Conservation (phyloP, 2,329 filamentous ascomycete genomes). For the Nemania diffusa region DNA sequence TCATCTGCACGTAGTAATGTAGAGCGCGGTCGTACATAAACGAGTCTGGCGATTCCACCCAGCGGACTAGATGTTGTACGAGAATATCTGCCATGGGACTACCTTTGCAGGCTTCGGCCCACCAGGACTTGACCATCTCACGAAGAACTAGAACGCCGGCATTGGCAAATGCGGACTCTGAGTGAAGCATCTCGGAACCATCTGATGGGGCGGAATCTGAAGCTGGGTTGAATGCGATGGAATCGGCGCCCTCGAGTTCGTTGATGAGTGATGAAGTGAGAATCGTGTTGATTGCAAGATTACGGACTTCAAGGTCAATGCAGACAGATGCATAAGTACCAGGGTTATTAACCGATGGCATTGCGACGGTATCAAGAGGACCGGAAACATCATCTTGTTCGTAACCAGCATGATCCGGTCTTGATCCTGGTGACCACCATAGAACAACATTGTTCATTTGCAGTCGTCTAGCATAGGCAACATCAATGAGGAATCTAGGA, state of each 20-base stretch:
- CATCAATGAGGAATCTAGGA: constrained; percentile 92
- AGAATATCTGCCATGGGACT: constrained; percentile 97
- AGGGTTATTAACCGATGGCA: constrained; percentile 93
- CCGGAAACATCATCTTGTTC: constrained; percentile 91
- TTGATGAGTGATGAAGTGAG: constrained; percentile 96
- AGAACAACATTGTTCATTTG: constrained; percentile 93
- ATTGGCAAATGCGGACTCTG: constrained; percentile 92
- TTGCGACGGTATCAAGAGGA: constrained; percentile 84
- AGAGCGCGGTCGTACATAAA: constrained; percentile 95
- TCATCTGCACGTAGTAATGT: constrained; percentile 98
- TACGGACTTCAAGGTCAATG: constrained; percentile 92
- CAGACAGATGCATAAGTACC: constrained; percentile 96
- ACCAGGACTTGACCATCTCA: constrained; percentile 99
- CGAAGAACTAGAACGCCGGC: constrained; percentile 89
- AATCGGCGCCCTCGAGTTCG: constrained; percentile 90
- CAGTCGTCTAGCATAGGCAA: constrained; percentile 90
- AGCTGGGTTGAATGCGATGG: constrained; percentile 84
- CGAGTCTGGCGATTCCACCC: constrained; percentile 93
- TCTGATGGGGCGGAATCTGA: constrained; percentile 69
- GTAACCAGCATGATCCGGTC: constrained; percentile 94
- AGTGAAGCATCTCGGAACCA: constrained; percentile 76
- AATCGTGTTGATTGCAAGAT: constrained; percentile 97
- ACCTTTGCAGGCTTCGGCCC: constrained; percentile 89
- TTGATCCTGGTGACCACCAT: constrained; percentile 92
- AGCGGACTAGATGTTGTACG: constrained; percentile 95